Evolutionary conservation across 78 protist species (phyloP), one percentile per base, ranked within the genome.

Genomic region (Abeoforma whisleri): DNA sequence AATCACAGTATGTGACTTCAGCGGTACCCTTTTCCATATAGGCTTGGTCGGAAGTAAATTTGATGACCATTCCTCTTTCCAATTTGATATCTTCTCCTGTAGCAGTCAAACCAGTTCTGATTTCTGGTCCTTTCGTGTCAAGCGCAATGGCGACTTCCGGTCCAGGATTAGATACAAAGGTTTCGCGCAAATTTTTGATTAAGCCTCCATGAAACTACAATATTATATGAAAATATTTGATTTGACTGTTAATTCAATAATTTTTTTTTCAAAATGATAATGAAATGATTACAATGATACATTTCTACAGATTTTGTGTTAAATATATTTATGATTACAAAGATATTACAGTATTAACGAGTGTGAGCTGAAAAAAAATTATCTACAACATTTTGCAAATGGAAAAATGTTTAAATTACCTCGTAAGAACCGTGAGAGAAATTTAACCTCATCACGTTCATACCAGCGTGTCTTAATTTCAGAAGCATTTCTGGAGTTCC

Each of bases 51-150:
- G 25, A 38, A 62, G 35, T 23, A 5, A 12, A 62, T 77, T 73
- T 68, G 77, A 85, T 34, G 2, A 71, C 72, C 16, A 62, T 76
- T 35, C 70, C 88, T n/a, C n/a, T n/a, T n/a, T n/a, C n/a, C n/a
- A n/a, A n/a, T n/a, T 31, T 0, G 22, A 57, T 76, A 40, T 48
- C 83, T 39, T 48, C 68, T 25, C 23, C 34, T 40, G 19, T 84
- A n/a, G 1, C 57, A 31, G 84, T 36, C 34, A 76, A 12, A 40
- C 88, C 93, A 1, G 90, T 90, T 48, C 93, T 87, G 88, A 91
- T 91, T 86, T 91, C 91, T 0, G 93, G 93, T 1, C 91, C 93
- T 81, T 91, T 88, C 77, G 91, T 91, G 91, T 91, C 93, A 2
- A 85, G 85, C 34, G 88, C 79, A 57, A 76, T 57, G 40, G 91